phyloP scores from a whole-genome alignment of 2,329 filamentous ascomycete species.

The Neurospora crassa region DNA sequence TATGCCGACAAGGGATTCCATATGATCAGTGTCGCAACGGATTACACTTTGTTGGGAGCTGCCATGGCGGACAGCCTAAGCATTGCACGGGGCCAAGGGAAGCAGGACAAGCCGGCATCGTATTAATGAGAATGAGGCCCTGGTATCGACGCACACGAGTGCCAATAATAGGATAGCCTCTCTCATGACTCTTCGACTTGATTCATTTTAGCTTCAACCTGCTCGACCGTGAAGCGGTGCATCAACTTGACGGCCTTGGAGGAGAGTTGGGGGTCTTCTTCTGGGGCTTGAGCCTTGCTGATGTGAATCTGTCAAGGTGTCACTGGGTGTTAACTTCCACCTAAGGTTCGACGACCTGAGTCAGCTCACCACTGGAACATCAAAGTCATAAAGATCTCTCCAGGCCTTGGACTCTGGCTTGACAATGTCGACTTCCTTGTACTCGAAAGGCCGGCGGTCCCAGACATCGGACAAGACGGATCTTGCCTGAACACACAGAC shows the following conservation, averaged over 20 bases:
- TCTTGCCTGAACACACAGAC: slow-evolving; percentile 60
- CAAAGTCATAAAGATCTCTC: slow-evolving; percentile 69
- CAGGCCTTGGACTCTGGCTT: slow-evolving; percentile 52
- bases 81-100: slow-evolving; percentile 32
- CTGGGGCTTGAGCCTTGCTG: slow-evolving; percentile 42
- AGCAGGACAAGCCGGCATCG: slow-evolving; percentile 28
- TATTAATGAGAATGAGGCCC: slow-evolving; percentile 27
- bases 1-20: slow-evolving; percentile 50
- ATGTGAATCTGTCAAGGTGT: slow-evolving; percentile 44
- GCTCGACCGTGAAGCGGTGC: slow-evolving; percentile 62
- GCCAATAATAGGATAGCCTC: not conserved
- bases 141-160: not conserved
- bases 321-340: not conserved
- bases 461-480: slow-evolving; percentile 58
- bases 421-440: slow-evolving; percentile 61
- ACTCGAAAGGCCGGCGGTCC: slow-evolving; percentile 57
- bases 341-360: not conserved
- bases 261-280: slow-evolving; percentile 44
- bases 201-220: slow-evolving; percentile 63
- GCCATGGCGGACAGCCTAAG: slow-evolving; percentile 36
- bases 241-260: slow-evolving; percentile 61
- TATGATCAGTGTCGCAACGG: slow-evolving; percentile 50
- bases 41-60: slow-evolving; percentile 41
- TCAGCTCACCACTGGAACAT: slow-evolving; percentile 62
- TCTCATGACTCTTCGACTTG: slow-evolving; percentile 31